Base-by-base conservation (phyloP, 2,329 filamentous ascomycete species). In the Sarocladium oryzae region DNA sequence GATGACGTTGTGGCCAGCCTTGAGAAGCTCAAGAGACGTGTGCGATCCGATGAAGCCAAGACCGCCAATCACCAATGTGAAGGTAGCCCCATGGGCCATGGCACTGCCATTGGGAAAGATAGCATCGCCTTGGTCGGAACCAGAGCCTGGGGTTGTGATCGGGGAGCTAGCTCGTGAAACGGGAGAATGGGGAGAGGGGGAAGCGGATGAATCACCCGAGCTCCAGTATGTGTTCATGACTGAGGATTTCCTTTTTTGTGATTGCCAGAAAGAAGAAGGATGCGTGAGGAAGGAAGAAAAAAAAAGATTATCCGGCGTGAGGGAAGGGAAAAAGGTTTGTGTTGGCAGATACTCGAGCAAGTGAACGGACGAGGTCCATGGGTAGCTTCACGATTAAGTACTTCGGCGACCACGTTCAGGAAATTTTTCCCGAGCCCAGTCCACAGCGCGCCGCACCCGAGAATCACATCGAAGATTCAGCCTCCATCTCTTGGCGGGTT, bases 31-130 rank as follows among this genome's bases (percentile, higher is more conserved):
- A 1, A 79, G 65, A 1, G 72, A 69, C 0, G 77, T 80, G 60
- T 80, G 77, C 2, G 75, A 79, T 24, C 77, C 77, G 51, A 80
- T 79, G 61, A 76, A 79, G 6, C 76, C 76, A 13, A 77, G 69
- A 9, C 76, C 76, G 18, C 76, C 76, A 33, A 77, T 73, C 24
- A 80, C 76, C 57, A 79, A 63, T 51, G 71, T 69, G 53, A 68
- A 67, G 30, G 9, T 16, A 24, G 21, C 40, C 10, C 21, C 40
- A 7, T 7, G 21, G 40, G 23, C 40, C 48, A 49, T 30, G 54
- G 52, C 51, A 43, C 41, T 43, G 21, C 10, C 21, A n/a, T 43
- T 15, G 21, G 23, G 40, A 4, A 28, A 37, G 56, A 53, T 18
- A 51, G 33, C 45, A 24, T 53, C 49, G 16, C 56, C 57, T 46